Evolutionary conservation across 768 basidiomycete genomes (phyloP).

Genomic region (Pholiota microspora): DNA sequence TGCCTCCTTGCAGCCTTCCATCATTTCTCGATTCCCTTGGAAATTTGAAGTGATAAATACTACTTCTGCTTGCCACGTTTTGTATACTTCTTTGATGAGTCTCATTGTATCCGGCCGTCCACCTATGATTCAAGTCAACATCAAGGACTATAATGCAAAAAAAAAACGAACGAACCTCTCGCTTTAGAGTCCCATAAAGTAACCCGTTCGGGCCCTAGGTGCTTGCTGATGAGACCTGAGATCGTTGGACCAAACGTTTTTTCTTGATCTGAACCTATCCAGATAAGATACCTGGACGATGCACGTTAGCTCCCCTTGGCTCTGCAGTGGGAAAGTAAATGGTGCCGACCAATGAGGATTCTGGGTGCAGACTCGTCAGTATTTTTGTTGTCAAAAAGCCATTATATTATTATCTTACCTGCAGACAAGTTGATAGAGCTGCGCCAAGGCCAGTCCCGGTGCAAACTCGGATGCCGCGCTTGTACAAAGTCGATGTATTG

Average conservation of each 20-base stretch:
- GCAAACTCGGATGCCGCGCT: constrained; percentile 79
- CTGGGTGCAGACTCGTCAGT: constrained; percentile 23
- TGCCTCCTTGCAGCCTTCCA: constrained; percentile 73
- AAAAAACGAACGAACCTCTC: constrained; percentile 41
- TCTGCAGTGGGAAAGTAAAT: neutral
- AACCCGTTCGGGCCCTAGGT: constrained; percentile 67
- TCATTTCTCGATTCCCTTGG: constrained; percentile 77
- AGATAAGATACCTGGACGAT: constrained; percentile 66
- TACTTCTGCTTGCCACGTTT: constrained; percentile 80
- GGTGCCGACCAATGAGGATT: constrained; percentile 45
- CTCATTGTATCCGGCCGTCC: constrained; percentile 81
- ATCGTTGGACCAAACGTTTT: constrained; percentile 86
- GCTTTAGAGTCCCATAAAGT: constrained; percentile 79
- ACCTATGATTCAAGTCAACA: constrained; percentile 26
- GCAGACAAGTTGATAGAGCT: constrained; percentile 76
- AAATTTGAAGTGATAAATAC: constrained; percentile 84
- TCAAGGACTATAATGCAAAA: neutral
- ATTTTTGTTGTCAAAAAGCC: constrained; percentile 1
- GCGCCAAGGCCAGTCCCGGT: constrained; percentile 85
- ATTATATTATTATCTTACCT: constrained; percentile 45
- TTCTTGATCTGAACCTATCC: constrained; percentile 84
- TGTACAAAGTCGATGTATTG: constrained; percentile 74
- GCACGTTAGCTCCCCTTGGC: neutral
- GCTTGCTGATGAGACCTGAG: constrained; percentile 62
- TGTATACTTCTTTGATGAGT: constrained; percentile 67